Base-by-base conservation (phyloP, 2,329 filamentous ascomycete species). In the Trichoderma sp. region DNA sequence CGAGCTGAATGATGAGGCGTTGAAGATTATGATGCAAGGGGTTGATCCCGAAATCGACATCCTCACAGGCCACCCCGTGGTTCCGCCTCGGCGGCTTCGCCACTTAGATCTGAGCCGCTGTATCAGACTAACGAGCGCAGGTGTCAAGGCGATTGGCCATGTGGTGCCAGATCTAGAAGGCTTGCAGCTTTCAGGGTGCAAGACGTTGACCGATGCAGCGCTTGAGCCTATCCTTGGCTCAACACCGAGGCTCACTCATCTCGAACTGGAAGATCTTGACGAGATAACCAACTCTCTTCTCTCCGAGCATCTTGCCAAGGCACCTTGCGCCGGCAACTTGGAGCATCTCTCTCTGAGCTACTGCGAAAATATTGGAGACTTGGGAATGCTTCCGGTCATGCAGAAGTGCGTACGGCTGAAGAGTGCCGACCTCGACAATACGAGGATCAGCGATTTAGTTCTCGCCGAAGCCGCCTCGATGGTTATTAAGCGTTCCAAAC, bases 381-480 rank as follows among this genome's bases (percentile, higher is more conserved):
- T 86, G 0, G 95, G 95, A 71, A 92, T 98, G 88, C 85, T 97
- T 0, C 92, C 93, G 0, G 84, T 98, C 3, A 85, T 98, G 75
- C 93, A 94, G 77, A 88, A 86, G 34, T 97, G 94, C 80, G 86
- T 87, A 0, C 86, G 83, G 15, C 86, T 98, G 15, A 85, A 86
- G 62, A 93, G 87, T 34, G 83, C 97, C 15, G 93, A 97, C 67
- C 91, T 98, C 86, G 96, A 99, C 83, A 98, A 98, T 80, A 98
- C 95, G 0, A 90, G 93, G 61, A 90, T 97, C 74, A 95, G 93
- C 18, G 94, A 98, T 77, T 87, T 97, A 2, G 91, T 93, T 5
- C 89, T 98, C 11, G 89, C 91, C 71, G 95, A 98, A 84, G 94
- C 95, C 2, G 93, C 94, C 9, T 85, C 89, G n/a, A 92, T 93